phyloP scores from a whole-genome alignment of 108 stramenopile species.

The Skeletonema marinoi region DNA sequence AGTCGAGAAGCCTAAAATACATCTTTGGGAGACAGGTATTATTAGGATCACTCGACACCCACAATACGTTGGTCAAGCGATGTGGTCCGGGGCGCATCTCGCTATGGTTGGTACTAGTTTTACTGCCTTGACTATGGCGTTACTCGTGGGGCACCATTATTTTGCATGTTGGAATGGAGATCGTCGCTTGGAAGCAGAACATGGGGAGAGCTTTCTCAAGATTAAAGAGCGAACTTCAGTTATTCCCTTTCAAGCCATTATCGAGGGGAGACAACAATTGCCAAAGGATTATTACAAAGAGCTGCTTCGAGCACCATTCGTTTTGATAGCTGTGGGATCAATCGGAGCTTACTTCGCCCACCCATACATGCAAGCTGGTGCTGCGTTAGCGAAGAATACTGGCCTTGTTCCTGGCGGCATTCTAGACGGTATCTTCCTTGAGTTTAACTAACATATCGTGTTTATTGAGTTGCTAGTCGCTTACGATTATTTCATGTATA shows the following conservation, averaged over 20 bases:
- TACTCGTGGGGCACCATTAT: constrained; percentile 90
- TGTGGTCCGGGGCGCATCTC: constrained; percentile 94
- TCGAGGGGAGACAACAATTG: constrained; percentile 85
- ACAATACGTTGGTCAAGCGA: constrained; percentile 88
- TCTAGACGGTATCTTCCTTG: constrained; percentile 36
- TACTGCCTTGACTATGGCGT: constrained; percentile 74
- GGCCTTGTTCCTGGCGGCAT: constrained; percentile 61
- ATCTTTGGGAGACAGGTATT: constrained; percentile 94
- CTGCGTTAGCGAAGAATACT: constrained; percentile 68
- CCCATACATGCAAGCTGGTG: constrained; percentile 96
- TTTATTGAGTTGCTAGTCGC: constrained; percentile 2
- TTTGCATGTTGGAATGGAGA: constrained; percentile 97
- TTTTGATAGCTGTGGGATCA: constrained; percentile 87
- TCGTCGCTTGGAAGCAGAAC: constrained; percentile 75
- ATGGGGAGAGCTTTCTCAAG: constrained; percentile 79
- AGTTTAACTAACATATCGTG: constrained; percentile 20
- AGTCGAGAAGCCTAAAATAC: constrained; percentile 79
- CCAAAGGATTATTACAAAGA: constrained; percentile 94
- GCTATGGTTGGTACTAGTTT: constrained; percentile 91
- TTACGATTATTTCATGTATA: constrained; percentile 2
- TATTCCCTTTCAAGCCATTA: constrained; percentile 90
- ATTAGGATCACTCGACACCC: constrained; percentile 97
- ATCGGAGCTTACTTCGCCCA: constrained; percentile 94
- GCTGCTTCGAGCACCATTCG: constrained; percentile 89
- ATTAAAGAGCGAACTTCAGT: constrained; percentile 84